A percentile compares a stretch with the other conserved stretches of the same genome.
Conservation (phyloP, 108 stramenopile species). For the Nitzschia sp. region DNA sequence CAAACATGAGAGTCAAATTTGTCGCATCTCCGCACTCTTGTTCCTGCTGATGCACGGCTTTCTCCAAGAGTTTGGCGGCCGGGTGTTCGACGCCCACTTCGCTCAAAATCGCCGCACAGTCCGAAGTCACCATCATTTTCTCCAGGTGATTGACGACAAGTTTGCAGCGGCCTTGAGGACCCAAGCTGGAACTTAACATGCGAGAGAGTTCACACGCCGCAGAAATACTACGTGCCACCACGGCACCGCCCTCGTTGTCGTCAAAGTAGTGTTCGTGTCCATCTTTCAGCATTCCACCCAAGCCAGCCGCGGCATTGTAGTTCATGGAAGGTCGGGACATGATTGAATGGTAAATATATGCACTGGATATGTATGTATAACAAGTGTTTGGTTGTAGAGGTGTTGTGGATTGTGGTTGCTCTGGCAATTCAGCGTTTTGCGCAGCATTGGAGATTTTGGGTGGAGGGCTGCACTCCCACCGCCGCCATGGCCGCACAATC, state of each 20-base stretch:
- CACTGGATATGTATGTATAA: no score
- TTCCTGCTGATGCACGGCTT: constrained; percentile 95
- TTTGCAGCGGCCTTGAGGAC: constrained; percentile 98
- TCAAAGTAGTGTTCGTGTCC: constrained; percentile 73
- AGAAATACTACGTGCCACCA: constrained; percentile 88
- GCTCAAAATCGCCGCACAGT: constrained; percentile 94
- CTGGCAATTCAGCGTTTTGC: neutral
- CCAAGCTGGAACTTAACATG: constrained; percentile 93
- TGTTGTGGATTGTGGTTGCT: neutral
- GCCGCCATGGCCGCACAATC: no score
- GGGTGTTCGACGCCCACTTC: constrained; percentile 99
- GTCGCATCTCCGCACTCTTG: constrained; percentile 95
- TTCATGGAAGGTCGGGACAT: constrained; percentile 72
- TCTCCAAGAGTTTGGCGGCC: constrained; percentile 93
- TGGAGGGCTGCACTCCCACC: no score
- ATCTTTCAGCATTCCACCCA: constrained; percentile 86
- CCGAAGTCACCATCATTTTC: constrained; percentile 96
- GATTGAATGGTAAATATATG: no score
- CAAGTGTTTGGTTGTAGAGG: neutral
- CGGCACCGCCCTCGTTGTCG: constrained; percentile 49
- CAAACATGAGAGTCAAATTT: constrained; percentile 92
- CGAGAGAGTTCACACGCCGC: constrained; percentile 93
- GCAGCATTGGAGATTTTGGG: constrained; percentile 8
- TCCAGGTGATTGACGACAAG: constrained; percentile 98
- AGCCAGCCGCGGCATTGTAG: constrained; percentile 84